Base-by-base conservation (phyloP, 2,329 filamentous ascomycete species). In the Aureobasidium lini region DNA sequence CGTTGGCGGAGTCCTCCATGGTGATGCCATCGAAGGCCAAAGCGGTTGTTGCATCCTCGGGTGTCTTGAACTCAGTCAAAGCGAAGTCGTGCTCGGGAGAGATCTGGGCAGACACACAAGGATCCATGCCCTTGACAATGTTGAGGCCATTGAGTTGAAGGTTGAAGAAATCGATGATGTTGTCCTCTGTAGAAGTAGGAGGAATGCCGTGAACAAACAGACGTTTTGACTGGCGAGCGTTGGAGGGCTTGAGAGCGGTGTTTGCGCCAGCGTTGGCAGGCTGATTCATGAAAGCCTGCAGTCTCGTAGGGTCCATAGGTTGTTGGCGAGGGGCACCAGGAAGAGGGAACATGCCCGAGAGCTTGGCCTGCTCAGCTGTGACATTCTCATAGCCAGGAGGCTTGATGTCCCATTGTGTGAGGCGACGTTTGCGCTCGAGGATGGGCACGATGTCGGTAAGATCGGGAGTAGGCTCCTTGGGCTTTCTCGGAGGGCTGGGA, bases 371-470 rank as follows among this genome's bases (percentile, higher is more conserved):
- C 75, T 99, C 95, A 23, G 94, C 91, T 2, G 94, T 96, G 65
- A 99, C 93, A 73, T 94, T 95, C 71, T 99, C 95, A 70, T 99
- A 99, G 46, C 94, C 93, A 15, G 91, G 90, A 6, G 94, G 94
- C 77, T 99, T 99, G 74, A 99, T 96, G 73, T 99, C 95, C 94
- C 94, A 99, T 75, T 99, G 95, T 37, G 92, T 97, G 79, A 99
- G 79, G 61, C 94, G 88, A 66, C 95, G 87, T 79, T 92, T 94
- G 68, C 93, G 87, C 69, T 93, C 87, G 64, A 91, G 78, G 61
- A 99, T 81, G 4, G 90, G 84, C n/a, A 88, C 79, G 61, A 95
- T 79, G 68, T 95, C 85, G 62, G 92, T 95, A 70, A 99, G 79
- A 73, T 99, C 95, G 37, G 94, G 95, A 0, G 94, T 99, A 7